phyloP scores from a whole-genome alignment of 768 basidiomycete species.

The Lactifluus hygrophoroides region DNA sequence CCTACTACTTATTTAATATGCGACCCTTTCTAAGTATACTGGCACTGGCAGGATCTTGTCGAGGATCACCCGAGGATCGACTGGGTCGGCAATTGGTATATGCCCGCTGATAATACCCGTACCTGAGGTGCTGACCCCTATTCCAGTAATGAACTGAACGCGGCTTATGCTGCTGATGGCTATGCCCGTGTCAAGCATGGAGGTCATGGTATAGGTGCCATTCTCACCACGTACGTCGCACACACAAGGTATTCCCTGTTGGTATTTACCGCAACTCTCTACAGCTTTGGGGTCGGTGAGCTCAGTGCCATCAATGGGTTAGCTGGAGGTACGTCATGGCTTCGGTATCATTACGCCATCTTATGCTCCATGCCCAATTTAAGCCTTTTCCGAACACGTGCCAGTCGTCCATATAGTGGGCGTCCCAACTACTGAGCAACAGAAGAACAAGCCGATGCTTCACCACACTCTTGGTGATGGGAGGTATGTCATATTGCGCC shows the following conservation, averaged over 20 bases:
- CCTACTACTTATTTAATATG: background rate
- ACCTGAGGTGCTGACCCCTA: background rate
- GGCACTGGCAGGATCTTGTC: slow-evolving; percentile 56
- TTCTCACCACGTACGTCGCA: slow-evolving; percentile 62
- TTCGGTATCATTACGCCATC: background rate
- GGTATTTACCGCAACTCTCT: background rate
- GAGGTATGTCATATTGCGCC: slow-evolving; percentile 32
- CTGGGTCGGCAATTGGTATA: slow-evolving; percentile 83
- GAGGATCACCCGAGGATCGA: slow-evolving; percentile 70
- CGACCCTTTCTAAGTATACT: slow-evolving; percentile 2
- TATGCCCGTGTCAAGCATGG: slow-evolving; percentile 81
- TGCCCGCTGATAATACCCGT: background rate
- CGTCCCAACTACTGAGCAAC: slow-evolving; percentile 64
- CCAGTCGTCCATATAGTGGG: slow-evolving; percentile 87
- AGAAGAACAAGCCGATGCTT: slow-evolving; percentile 62
- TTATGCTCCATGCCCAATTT: background rate
- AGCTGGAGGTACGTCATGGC: slow-evolving; percentile 47
- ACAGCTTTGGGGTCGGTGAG: slow-evolving; percentile 89
- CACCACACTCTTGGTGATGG: slow-evolving; percentile 89
- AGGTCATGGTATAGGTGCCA: slow-evolving; percentile 47
- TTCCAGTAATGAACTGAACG: slow-evolving; percentile 72
- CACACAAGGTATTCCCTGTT: background rate
- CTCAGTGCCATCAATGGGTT: slow-evolving; percentile 81
- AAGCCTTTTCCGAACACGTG: slow-evolving; percentile 81
- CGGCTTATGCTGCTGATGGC: slow-evolving; percentile 87